Base-by-base conservation (phyloP, 306 rosid species). In the Casuarina glauca region DNA sequence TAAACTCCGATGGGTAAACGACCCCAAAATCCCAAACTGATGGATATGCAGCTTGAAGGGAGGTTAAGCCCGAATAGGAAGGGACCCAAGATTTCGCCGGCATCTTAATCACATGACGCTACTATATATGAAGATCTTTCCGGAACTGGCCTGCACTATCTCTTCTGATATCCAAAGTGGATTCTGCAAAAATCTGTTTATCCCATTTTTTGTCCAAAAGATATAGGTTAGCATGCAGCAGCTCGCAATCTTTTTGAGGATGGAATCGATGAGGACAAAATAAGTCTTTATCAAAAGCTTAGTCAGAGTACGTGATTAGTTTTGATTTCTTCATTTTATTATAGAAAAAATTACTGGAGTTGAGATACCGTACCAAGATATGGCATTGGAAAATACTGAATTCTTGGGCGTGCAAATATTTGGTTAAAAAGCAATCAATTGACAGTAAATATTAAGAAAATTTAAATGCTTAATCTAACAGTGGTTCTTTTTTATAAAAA, bases 181-280 rank as follows among this genome's bases (percentile, higher is more conserved):
- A 73, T 70, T 68, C 62, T 77, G 60, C 78, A 81, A 3, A 79
- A 62, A 70, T 80, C 86, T 83, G 67, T 71, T 72, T 74, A 74
- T 54, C n/a, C 74, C 70, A 19, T 32, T 15, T 46, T 48, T 12
- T 48, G 60, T 79, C 53, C 32, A 72, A 72, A 79, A 80, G 39
- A 57, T 48, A 61, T 20, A 70, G 42, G 64, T 62, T n/a, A 35
- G 74, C 50, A 82, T 76, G 50, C 19, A 39, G 35, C 57, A 6
- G 70, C 38, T 73, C 46, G 42, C 60, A 54, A 4, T 75, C 48
- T 17, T 75, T 57, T 6, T 54, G 75, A 76, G 76, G 76, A 72
- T 44, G 48, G 48, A 63, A 73, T 80, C 82, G 61, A 48, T 73
- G 73, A 74, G 87, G 52, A 82, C 70, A 10, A 78, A 12, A 79